Evolutionary conservation across 805 yeast genomes (phyloP).

Genomic region (Citeromyces matritensis): DNA sequence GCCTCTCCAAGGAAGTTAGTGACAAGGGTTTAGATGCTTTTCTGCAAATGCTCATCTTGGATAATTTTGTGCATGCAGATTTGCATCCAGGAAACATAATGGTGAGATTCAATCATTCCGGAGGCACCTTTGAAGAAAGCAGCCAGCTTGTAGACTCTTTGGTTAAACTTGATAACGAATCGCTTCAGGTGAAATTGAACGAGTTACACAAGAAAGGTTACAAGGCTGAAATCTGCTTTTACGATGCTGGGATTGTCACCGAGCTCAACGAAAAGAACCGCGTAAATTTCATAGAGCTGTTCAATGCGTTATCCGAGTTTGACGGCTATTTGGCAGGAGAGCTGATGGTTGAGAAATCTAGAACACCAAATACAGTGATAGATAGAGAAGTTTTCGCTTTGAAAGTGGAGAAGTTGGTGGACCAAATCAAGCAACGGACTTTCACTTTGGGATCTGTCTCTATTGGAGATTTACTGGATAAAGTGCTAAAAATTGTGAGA

Average conservation of each 20-base stretch:
- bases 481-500: constrained; percentile 82
- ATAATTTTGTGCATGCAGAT: constrained; percentile 93
- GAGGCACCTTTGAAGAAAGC: constrained; percentile 28
- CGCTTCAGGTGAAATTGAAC: constrained; percentile 31
- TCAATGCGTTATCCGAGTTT: constrained; percentile 77
- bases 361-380: constrained; percentile 87
- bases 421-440: constrained; percentile 69
- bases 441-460: constrained; percentile 86
- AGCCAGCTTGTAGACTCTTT: constrained; percentile 28
- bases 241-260: constrained; percentile 90
- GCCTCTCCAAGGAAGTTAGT: constrained; percentile 52
- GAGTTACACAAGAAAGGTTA: constrained; percentile 40
- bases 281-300: constrained; percentile 75
- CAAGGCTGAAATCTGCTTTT: constrained; percentile 75
- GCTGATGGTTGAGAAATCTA: constrained; percentile 85
- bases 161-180: constrained; percentile 16
- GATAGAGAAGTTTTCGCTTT: constrained; percentile 76
- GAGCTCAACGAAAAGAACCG: constrained; percentile 70
- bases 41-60: constrained; percentile 80
- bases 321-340: constrained; percentile 95
- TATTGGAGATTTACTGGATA: constrained; percentile 81
- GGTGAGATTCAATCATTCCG: constrained; percentile 42
- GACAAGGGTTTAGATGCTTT: constrained; percentile 85
- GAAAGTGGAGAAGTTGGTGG: constrained; percentile 74
- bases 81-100: constrained; percentile 94